phyloP scores from a whole-genome alignment of 1,139 yeast species.

The Barnettozyma hawaiiensis region DNA sequence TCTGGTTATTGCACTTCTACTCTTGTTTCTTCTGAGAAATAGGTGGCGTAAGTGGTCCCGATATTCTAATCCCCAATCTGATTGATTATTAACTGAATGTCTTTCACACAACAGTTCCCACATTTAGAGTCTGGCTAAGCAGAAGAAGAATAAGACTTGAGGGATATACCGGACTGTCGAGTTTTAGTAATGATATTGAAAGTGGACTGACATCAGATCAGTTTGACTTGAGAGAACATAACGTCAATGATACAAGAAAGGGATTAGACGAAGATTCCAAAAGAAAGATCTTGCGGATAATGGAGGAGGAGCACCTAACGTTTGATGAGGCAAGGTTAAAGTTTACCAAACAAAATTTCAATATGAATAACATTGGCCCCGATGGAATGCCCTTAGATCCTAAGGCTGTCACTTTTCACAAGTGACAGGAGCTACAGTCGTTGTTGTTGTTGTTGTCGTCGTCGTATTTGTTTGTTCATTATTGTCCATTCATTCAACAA shows the following conservation, averaged over 20 bases:
- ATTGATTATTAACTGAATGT: no score
- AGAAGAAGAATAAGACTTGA: constrained; percentile 17
- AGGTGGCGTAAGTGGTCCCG: not conserved
- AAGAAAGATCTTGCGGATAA: constrained; percentile 44
- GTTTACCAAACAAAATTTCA: constrained; percentile 43
- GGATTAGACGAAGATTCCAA: constrained; percentile 60
- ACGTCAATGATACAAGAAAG: constrained; percentile 48
- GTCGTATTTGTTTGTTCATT: not conserved
- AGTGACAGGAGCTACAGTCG: constrained; percentile 1
- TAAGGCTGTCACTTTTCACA: constrained; percentile 38
- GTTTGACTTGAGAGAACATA: constrained; percentile 48
- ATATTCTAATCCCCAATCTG: no score
- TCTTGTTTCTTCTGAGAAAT: constrained; percentile 20
- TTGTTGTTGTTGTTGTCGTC: not conserved
- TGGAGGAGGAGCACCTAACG: constrained; percentile 43
- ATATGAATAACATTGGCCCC: constrained; percentile 48
- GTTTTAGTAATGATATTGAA: constrained; percentile 57
- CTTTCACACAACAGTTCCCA: constrained; percentile 20
- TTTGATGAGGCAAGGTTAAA: constrained; percentile 69
- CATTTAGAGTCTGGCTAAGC: constrained; percentile 17
- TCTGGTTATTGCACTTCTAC: not conserved
- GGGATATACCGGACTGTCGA: constrained; percentile 21
- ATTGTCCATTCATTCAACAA: constrained; percentile 1
- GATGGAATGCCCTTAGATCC: constrained; percentile 48
- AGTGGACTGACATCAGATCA: constrained; percentile 58